Evolutionary conservation across 345 rosid species (phyloP).

Genomic region (Dimocarpus longan): DNA sequence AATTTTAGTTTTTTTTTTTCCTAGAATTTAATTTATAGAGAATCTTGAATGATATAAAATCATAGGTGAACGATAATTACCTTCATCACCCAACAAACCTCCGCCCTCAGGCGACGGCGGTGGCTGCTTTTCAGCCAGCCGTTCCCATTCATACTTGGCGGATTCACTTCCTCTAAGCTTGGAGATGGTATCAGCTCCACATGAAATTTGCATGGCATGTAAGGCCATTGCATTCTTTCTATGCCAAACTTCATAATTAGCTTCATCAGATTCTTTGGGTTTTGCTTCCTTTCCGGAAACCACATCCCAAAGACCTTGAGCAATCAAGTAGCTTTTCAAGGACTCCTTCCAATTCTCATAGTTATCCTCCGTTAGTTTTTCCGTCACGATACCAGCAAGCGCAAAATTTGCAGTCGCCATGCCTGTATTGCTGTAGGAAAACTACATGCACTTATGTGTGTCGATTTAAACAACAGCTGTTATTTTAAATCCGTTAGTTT

Average conservation of each 20-base stretch:
- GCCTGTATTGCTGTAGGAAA: not conserved
- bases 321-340: constrained; percentile 24
- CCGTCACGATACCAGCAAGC: constrained; percentile 17
- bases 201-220: constrained; percentile 24
- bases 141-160: constrained; percentile 17
- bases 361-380: constrained; percentile 15
- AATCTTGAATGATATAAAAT: not conserved
- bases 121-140: constrained; percentile 20
- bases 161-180: constrained; percentile 12
- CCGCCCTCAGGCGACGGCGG: constrained; percentile 11
- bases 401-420: constrained; percentile 9
- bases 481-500: no score
- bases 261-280: not conserved
- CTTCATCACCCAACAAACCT: constrained; percentile 15
- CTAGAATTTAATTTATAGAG: no score
- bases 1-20: no score
- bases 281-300: constrained; percentile 4
- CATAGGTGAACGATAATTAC: not conserved
- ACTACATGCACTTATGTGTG: no score
- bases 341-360: constrained; percentile 26
- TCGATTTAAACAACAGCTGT: no score
- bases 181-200: constrained; percentile 15
- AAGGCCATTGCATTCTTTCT: constrained; percentile 23
- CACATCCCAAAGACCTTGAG: constrained; percentile 23
- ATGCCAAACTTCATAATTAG: not conserved